These are phyloP conservation scores for Garcileccinum viscosum DNA, from an alignment of 1,284 basidiomycete species.

Conservation along the genomic window DNA sequence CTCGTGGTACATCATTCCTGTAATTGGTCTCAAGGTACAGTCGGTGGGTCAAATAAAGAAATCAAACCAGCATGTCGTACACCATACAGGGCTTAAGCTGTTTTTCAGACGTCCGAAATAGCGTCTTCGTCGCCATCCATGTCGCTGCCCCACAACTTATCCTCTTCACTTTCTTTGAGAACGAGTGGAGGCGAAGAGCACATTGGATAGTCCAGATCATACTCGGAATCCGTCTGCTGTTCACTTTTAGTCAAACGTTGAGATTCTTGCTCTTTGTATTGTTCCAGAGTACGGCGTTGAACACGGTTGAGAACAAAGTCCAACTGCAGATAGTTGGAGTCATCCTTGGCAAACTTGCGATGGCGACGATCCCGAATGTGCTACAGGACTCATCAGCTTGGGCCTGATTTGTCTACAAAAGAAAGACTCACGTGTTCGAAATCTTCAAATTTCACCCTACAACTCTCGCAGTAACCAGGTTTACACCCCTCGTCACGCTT, in stretches of 20 bases:
- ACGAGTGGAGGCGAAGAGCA: constrained; percentile 27
- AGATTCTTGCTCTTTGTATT: constrained; percentile 43
- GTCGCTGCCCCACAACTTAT: constrained; percentile 31
- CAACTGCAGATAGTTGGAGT: constrained; percentile 82
- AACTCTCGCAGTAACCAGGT: constrained; percentile 99
- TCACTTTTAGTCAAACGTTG: constrained; percentile 14
- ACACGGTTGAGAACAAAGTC: constrained; percentile 83
- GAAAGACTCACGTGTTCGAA: constrained; percentile 74
- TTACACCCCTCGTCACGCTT: constrained; percentile 86
- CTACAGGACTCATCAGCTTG: constrained; percentile 49
- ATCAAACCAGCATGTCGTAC: constrained; percentile 33
- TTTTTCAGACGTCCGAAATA: constrained; percentile 27
- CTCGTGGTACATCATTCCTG: neutral
- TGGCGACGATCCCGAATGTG: constrained; percentile 83
- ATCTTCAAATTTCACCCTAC: constrained; percentile 88
- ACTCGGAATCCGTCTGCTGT: constrained; percentile 32
- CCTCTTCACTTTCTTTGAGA: constrained; percentile 22
- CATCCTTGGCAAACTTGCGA: constrained; percentile 84
- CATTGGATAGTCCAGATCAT: constrained; percentile 27
- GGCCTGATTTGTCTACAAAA: neutral
- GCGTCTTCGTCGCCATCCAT: constrained; percentile 28
- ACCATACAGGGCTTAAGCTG: constrained; percentile 18
- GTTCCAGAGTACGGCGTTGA: constrained; percentile 63
- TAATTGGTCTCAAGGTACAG: constrained; percentile 26
- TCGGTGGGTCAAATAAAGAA: constrained; percentile 15